These are phyloP conservation scores for Salvia rosmarinus DNA, from an alignment of 257 asterid species.

Conservation along the genomic window DNA sequence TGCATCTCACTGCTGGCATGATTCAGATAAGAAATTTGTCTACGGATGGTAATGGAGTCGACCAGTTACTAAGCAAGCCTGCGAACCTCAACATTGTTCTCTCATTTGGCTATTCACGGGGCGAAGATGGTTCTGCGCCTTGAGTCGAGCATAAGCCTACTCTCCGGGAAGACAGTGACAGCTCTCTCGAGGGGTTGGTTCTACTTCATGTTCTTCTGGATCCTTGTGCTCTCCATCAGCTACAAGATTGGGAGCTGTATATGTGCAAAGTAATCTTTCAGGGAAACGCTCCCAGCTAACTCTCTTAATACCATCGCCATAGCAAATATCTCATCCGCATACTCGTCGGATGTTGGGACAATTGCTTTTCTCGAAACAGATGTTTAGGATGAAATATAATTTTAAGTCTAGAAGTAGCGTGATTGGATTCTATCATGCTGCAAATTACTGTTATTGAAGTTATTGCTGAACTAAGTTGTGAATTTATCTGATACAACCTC, in stretches of 20 bases:
- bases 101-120: constrained; percentile 64
- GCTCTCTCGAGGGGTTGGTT: constrained; percentile 54
- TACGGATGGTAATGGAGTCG: constrained; percentile 35
- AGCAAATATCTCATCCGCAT: constrained; percentile 11
- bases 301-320: constrained; percentile 16
- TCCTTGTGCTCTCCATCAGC: constrained; percentile 64
- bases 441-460: constrained; percentile 14
- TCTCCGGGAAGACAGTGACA: constrained; percentile 56
- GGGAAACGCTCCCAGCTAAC: background rate
- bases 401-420: constrained; percentile 6
- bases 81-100: constrained; percentile 56
- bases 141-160: constrained; percentile 58
- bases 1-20: constrained; percentile 78
- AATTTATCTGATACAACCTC: constrained; percentile 21
- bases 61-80: constrained; percentile 51
- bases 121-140: constrained; percentile 51
- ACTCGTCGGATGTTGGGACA: constrained; percentile 7
- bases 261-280: constrained; percentile 44
- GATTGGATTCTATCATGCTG: constrained; percentile 15
- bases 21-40: constrained; percentile 50
- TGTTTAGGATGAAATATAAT: background rate
- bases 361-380: background rate
- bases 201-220: constrained; percentile 57
- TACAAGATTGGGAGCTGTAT: constrained; percentile 60
- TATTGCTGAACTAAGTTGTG: constrained; percentile 21